Percentiles rank a stretch among this genome's conserved stretches.
These are phyloP conservation scores for Trametes coccinea DNA, from an alignment of 768 basidiomycete genomes.

Conservation along the genomic window DNA sequence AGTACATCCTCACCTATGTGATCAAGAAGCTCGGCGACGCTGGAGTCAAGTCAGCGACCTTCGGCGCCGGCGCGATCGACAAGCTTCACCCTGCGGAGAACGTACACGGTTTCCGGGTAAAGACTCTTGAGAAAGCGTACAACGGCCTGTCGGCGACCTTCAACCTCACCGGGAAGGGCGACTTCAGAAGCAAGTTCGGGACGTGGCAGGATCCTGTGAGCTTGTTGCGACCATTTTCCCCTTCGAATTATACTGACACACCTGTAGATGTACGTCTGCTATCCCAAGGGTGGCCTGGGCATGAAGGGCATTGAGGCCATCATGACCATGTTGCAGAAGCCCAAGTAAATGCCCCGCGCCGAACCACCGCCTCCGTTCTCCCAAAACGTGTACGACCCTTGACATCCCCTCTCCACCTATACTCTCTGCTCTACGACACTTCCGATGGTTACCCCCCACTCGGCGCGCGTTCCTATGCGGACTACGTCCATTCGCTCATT, in stretches of 20 bases:
- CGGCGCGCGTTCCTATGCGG: no score
- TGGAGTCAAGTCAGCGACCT: constrained; percentile 39
- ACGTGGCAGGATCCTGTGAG: constrained; percentile 35
- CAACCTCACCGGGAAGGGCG: constrained; percentile 38
- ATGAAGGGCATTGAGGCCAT: constrained; percentile 37
- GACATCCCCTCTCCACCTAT: not conserved
- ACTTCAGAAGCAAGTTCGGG: constrained; percentile 41
- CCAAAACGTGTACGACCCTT: not conserved
- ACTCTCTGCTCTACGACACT: not conserved
- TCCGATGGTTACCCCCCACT: not conserved
- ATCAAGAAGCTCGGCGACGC: constrained; percentile 40
- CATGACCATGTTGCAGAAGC: constrained; percentile 35
- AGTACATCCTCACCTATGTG: constrained; percentile 40
- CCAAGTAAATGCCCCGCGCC: constrained; percentile 25
- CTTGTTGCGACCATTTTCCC: no score
- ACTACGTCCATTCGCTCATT: no score
- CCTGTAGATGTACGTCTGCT: constrained; percentile 34
- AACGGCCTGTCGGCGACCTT: constrained; percentile 37
- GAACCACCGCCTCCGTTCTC: not conserved
- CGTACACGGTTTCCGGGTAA: constrained; percentile 35
- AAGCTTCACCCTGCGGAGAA: constrained; percentile 34
- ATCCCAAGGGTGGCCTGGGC: constrained; percentile 35
- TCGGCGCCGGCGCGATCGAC: constrained; percentile 42
- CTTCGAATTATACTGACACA: no score
- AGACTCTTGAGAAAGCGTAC: constrained; percentile 43